These are phyloP conservation scores for Talinum fruticosum DNA, from an alignment of 148 eudicot genomes.

Conservation along the genomic window DNA sequence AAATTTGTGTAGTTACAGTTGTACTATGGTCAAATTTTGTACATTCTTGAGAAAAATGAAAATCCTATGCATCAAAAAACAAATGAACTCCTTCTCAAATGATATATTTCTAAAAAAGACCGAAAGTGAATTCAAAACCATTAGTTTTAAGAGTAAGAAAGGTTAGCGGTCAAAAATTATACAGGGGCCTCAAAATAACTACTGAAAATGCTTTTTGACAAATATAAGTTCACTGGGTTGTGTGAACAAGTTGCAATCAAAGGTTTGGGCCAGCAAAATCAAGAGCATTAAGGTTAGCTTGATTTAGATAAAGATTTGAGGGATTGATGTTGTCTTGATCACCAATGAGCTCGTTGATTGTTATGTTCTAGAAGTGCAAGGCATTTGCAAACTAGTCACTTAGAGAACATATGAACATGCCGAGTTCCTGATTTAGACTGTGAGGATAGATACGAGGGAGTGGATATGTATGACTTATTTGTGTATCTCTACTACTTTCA, in stretches of 20 bases:
- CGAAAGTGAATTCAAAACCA: background rate
- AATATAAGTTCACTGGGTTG: background rate
- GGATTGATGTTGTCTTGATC: too few species aligned
- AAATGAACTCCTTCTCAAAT: background rate
- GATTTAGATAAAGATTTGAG: too few species aligned
- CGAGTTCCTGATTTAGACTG: too few species aligned
- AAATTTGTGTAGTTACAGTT: background rate
- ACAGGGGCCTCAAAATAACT: background rate
- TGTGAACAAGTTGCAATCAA: background rate
- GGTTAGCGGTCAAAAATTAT: background rate
- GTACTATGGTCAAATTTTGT: background rate
- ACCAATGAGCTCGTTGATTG: too few species aligned
- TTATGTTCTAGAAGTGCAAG: too few species aligned
- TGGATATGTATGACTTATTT: too few species aligned
- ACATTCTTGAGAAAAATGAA: background rate
- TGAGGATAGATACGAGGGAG: too few species aligned
- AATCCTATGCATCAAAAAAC: background rate
- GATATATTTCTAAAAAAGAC: background rate
- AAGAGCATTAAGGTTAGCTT: too few species aligned
- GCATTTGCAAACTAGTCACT: too few species aligned
- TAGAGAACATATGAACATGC: too few species aligned
- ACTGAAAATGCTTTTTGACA: background rate
- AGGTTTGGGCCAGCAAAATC: background rate
- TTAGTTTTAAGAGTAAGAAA: background rate
- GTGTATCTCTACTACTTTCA: too few species aligned